Evolutionary conservation across 176 grass and related monocot genomes (phyloP).

Genomic region (Canna indica): DNA sequence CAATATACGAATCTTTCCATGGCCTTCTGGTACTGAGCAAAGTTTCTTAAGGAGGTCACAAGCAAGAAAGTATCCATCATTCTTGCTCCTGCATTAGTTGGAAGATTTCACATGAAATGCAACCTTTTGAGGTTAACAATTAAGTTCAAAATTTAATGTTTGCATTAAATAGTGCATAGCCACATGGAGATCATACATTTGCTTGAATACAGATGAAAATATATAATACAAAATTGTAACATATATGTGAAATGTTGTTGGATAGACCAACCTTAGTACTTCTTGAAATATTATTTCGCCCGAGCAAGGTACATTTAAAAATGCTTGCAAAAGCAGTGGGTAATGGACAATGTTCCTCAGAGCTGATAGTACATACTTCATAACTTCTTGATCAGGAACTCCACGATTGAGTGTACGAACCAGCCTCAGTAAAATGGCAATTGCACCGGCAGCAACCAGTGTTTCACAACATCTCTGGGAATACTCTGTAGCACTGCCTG

Average conservation of each 20-base stretch:
- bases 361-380: slow-evolving; percentile 48
- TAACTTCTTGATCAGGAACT: slow-evolving; percentile 54
- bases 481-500: slow-evolving; percentile 47
- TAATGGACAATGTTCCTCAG: slow-evolving; percentile 39
- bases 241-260: neutral
- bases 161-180: neutral
- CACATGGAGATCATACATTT: neutral
- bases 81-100: slow-evolving; percentile 34
- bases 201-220: too few species aligned
- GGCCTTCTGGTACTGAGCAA: slow-evolving; percentile 33
- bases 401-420: slow-evolving; percentile 40
- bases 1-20: slow-evolving; percentile 7
- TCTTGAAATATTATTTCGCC: slow-evolving; percentile 47
- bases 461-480: slow-evolving; percentile 46
- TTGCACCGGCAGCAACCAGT: slow-evolving; percentile 34
- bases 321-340: slow-evolving; percentile 23
- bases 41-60: slow-evolving; percentile 45
- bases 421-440: slow-evolving; percentile 47
- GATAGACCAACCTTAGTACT: slow-evolving; percentile 33
- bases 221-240: too few species aligned
- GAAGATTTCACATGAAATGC: neutral
- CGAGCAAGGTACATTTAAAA: slow-evolving; percentile 18
- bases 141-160: too few species aligned
- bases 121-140: too few species aligned
- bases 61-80: slow-evolving; percentile 31